phyloP scores from a whole-genome alignment of 208 protist genomes.

The Trypanosoma cruzi region DNA sequence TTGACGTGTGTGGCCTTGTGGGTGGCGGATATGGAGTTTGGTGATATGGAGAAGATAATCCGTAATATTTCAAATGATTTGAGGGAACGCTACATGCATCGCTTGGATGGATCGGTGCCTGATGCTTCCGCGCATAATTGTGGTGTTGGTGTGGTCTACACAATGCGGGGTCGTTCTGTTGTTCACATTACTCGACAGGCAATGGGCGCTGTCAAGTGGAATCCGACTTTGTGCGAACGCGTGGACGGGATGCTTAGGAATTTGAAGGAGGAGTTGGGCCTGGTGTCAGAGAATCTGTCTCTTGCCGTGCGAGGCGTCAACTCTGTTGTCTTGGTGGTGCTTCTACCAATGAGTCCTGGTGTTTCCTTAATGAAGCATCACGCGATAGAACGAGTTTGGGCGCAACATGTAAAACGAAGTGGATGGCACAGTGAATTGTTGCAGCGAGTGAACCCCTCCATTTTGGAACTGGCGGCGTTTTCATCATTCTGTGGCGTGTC shows the following conservation, averaged over 20 bases:
- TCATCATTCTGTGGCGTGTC: slow-evolving; percentile 4
- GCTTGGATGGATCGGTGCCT: background rate
- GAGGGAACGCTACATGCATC: slow-evolving; percentile 12
- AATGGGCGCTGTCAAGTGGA: background rate
- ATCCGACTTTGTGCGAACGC: background rate
- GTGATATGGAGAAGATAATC: slow-evolving; percentile 12
- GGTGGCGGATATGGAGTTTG: slow-evolving; percentile 11
- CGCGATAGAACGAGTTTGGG: slow-evolving; percentile 10
- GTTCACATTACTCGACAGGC: background rate
- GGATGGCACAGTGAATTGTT: slow-evolving; percentile 15
- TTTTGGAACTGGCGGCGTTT: background rate
- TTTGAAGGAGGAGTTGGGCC: slow-evolving; percentile 12
- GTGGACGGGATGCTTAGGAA: background rate
- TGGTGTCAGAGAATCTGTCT: slow-evolving; percentile 21
- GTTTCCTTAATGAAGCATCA: slow-evolving; percentile 9
- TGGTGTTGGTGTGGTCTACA: slow-evolving; percentile 7
- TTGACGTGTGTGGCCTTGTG: slow-evolving; percentile 37
- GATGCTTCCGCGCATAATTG: background rate
- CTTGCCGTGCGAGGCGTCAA: background rate
- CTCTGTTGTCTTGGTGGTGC: background rate
- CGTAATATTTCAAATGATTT: slow-evolving; percentile 24
- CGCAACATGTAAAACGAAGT: background rate
- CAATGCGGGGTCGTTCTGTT: slow-evolving; percentile 18
- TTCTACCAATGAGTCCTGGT: slow-evolving; percentile 14
- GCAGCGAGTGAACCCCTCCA: background rate